Evolutionary conservation across 108 stramenopile genomes (phyloP), one percentile per base, ranked within the genome.

Genomic region (Bacterosira constricta): DNA sequence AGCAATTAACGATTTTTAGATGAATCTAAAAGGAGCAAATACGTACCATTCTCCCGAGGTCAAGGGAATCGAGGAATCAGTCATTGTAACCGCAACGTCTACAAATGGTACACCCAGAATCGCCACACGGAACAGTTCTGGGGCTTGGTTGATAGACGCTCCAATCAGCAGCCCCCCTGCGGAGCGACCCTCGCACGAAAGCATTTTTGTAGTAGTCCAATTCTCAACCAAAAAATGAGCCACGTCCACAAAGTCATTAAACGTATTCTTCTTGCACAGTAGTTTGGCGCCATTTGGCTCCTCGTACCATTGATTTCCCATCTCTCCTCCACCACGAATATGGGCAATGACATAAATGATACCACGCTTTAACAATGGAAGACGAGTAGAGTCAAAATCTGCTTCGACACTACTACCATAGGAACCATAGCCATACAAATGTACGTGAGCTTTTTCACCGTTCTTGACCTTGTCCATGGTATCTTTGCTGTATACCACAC

Each of bases 261-360:
- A 98, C 8, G 98, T 98, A 75, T 97, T 98, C 73, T 92, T 90
- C 88, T 98, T 98, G 67, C 94, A 88, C 31, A 96, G 66, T 51
- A 92, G 96, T 70, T 97, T 98, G 21, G 87, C 96, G 31, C 91
- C 86, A 63, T 88, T 78, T 20, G 91, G 90, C 42, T 91, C 87
- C 83, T 98, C 97, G 54, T 98, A 98, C 97, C 97, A 98, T 17
- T 85, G 69, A 18, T 94, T 77, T 17, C 98, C 96, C 96, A 98
- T 95, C 83, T 98, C 98, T 12, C 95, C 97, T 15, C 98, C 98
- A 5, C 98, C 98, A 12, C 98, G 85, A 60, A 98, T 84, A 70
- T 98, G 97, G 20, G 97, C 96, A 47, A 96, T 91, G 10, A 82
- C 95, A 68, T 87, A 96, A 17, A 94, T 86, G 70, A 96, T 86